phyloP scores from a whole-genome alignment of 192 early-diverging fungal species.

The Chytriomyces sp. region DNA sequence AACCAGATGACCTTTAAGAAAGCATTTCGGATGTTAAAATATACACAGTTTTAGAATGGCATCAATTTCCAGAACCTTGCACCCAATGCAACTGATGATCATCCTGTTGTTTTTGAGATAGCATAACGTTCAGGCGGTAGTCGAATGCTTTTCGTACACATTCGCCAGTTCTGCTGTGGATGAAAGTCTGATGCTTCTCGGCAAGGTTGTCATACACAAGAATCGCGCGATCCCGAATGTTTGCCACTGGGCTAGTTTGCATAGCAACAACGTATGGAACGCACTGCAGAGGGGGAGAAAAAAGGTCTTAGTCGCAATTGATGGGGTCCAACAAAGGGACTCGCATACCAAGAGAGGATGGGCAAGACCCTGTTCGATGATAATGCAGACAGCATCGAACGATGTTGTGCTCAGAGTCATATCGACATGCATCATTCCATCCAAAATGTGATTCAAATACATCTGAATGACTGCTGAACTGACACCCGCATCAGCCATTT shows the following conservation, averaged over 20 bases:
- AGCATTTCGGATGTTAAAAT: too few relatives aligned
- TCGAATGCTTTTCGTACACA: conserved; percentile 75
- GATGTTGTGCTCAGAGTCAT: conserved; percentile 67
- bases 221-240: conserved; percentile 72
- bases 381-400: conserved; percentile 81
- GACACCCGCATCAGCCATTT: conserved; percentile 87
- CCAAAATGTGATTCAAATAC: conserved; percentile 77
- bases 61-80: too few relatives aligned
- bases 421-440: conserved; percentile 67
- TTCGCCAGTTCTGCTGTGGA: conserved; percentile 81
- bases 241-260: conserved; percentile 69
- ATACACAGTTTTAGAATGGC: too few relatives aligned
- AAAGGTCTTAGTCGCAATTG: background rate
- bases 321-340: conserved; percentile 2
- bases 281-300: conserved; percentile 60
- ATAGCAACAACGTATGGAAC: conserved; percentile 88
- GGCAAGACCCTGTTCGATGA: conserved; percentile 87
- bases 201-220: conserved; percentile 75
- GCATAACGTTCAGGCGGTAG: conserved; percentile 62
- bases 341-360: conserved; percentile 77
- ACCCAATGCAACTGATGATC: background rate
- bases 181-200: conserved; percentile 87
- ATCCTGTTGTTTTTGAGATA: background rate
- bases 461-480: conserved; percentile 88
- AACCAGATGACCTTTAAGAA: conserved; percentile 11